phyloP scores from a whole-genome alignment of 2,329 filamentous ascomycete genomes.

The Fusarium redolens region DNA sequence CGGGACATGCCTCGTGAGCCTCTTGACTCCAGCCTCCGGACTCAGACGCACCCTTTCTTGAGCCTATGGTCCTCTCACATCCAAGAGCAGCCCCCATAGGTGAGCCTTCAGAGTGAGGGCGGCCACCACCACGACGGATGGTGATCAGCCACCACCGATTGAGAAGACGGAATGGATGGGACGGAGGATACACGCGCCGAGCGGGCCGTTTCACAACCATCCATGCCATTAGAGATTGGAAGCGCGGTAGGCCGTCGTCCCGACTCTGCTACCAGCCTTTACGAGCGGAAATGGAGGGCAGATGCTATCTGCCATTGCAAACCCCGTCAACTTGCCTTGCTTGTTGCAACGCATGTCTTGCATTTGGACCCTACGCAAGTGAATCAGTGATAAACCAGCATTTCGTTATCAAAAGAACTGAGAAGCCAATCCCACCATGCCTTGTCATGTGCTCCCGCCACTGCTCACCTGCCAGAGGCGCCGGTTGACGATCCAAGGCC shows the following conservation, averaged over 20 bases:
- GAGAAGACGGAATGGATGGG: constrained; percentile 30
- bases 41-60: constrained; percentile 22
- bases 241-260: constrained; percentile 20
- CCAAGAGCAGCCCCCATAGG: constrained; percentile 24
- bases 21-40: constrained; percentile 21
- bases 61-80: constrained; percentile 23
- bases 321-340: not conserved
- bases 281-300: constrained; percentile 11
- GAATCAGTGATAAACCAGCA: constrained; percentile 4
- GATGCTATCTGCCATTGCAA: constrained; percentile 10
- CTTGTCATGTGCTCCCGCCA: constrained; percentile 37
- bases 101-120: constrained; percentile 1
- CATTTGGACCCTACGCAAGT: constrained; percentile 7
- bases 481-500: constrained; percentile 25
- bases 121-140: constrained; percentile 18
- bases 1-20: constrained; percentile 37
- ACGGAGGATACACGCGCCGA: constrained; percentile 42
- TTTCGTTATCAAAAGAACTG: constrained; percentile 9
- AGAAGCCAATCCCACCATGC: constrained; percentile 19
- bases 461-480: constrained; percentile 35
- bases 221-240: constrained; percentile 13
- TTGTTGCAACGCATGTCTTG: constrained; percentile 14
- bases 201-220: constrained; percentile 45
- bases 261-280: constrained; percentile 22
- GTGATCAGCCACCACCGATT: constrained; percentile 23